Evolutionary conservation across 208 protist genomes (phyloP).

Genomic region (Lotmaria passim): DNA sequence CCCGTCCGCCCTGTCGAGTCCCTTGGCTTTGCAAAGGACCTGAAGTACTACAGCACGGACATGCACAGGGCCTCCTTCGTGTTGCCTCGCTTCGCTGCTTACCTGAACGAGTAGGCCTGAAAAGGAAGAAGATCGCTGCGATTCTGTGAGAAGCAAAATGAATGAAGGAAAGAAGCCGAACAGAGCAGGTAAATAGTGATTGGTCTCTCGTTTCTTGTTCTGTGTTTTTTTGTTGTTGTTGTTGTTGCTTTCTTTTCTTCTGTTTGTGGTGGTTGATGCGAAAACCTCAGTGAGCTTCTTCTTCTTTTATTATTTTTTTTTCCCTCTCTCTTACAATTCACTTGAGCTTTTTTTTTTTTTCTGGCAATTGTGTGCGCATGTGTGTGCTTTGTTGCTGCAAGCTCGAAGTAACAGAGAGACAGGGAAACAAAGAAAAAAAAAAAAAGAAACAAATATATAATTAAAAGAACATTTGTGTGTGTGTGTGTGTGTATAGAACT

Average conservation of each 20-base stretch:
- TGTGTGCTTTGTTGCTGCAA: too few relatives aligned
- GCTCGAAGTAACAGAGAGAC: too few relatives aligned
- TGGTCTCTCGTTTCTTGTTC: neutral
- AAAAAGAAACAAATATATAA: too few relatives aligned
- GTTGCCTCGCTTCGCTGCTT: conserved; percentile 75
- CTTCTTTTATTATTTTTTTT: conserved; percentile 27
- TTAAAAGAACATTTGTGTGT: too few relatives aligned
- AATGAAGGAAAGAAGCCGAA: neutral
- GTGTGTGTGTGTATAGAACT: too few relatives aligned
- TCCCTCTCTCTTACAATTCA: too few relatives aligned
- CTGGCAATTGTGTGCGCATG: too few relatives aligned
- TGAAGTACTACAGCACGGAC: conserved; percentile 89
- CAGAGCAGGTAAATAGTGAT: neutral
- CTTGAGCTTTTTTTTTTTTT: too few relatives aligned
- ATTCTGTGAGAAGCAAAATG: neutral
- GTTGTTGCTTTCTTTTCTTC: conserved; percentile 6
- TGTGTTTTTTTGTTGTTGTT: neutral
- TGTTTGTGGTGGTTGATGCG: too few relatives aligned
- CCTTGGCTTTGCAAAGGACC: conserved; percentile 67
- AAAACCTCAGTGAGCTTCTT: conserved; percentile 7
- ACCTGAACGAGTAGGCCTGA: conserved; percentile 59
- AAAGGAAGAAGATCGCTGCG: neutral
- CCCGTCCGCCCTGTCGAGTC: conserved; percentile 71
- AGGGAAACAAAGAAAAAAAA: too few relatives aligned
- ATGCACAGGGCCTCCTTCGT: conserved; percentile 85